Conservation (phyloP, 2,329 filamentous ascomycete species). For the Colletotrichum spaethianum region DNA sequence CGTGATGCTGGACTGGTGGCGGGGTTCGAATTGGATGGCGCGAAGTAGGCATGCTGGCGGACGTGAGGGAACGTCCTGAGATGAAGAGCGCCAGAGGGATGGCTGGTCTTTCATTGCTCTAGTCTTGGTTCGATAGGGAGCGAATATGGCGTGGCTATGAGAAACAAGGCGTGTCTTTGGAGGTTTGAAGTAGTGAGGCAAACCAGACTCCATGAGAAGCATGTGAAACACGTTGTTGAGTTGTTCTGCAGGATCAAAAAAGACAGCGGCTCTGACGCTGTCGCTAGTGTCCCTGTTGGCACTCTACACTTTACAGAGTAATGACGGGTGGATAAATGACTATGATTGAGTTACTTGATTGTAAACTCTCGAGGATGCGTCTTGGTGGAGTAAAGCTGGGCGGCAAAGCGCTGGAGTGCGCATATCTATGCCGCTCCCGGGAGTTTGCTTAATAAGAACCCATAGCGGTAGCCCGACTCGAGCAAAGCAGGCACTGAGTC, state of each 20-base stretch:
- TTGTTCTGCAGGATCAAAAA: no score
- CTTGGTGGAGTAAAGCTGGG: slow-evolving; percentile 12
- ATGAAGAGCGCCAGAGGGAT: background rate
- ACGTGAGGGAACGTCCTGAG: background rate
- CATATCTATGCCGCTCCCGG: no score
- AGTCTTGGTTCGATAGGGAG: no score
- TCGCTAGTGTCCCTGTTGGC: no score
- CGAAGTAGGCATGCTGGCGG: background rate
- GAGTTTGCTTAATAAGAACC: no score
- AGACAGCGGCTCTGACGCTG: no score
- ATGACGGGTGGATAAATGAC: no score
- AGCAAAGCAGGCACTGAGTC: background rate
- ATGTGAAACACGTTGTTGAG: no score
- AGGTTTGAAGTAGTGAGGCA: no score
- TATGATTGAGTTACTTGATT: background rate
- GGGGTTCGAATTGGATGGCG: background rate
- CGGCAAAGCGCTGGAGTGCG: background rate
- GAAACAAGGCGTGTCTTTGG: background rate
- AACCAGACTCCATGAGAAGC: no score
- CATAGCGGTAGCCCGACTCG: no score
- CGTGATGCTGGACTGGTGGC: background rate
- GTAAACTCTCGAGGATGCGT: slow-evolving; percentile 11
- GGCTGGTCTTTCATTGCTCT: background rate
- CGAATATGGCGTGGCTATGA: background rate
- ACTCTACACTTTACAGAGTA: no score